Percentiles rank a stretch among this genome's conserved stretches.
These are phyloP conservation scores for Calonectria crousiana DNA, from an alignment of 2,329 filamentous ascomycete species.

Conservation along the genomic window DNA sequence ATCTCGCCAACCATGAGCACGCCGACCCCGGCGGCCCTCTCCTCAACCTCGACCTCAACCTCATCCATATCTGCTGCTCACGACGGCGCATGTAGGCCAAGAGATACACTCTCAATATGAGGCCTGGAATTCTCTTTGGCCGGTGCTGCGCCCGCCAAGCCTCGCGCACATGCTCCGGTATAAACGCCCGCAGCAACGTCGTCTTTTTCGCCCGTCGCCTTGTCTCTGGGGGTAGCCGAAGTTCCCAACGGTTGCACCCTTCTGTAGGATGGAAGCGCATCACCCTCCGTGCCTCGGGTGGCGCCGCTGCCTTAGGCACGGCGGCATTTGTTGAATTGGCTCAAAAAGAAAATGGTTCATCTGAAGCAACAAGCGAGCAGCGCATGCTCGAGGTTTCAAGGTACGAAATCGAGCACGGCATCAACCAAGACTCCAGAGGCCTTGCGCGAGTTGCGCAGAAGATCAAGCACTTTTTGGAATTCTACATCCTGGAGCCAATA, in stretches of 20 bases:
- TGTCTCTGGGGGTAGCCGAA: conserved; percentile 41
- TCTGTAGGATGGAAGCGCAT: conserved; percentile 38
- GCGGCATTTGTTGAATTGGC: conserved; percentile 70
- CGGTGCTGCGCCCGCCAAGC: conserved; percentile 58
- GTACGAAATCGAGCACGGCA: conserved; percentile 78
- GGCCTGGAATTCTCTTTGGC: conserved; percentile 56
- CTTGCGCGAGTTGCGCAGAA: conserved; percentile 69
- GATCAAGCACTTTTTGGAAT: conserved; percentile 76
- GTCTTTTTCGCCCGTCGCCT: conserved; percentile 36
- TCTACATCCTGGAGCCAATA: conserved; percentile 85
- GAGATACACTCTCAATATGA: conserved; percentile 57
- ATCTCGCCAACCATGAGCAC: conserved; percentile 36
- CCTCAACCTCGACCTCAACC: neutral
- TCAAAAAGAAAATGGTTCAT: conserved; percentile 63
- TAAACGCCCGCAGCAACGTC: conserved; percentile 23
- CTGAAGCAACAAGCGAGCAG: conserved; percentile 77
- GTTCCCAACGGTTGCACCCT: conserved; percentile 45
- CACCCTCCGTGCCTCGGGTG: conserved; percentile 55
- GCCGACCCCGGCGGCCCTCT: conserved; percentile 11
- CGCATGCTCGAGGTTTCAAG: conserved; percentile 89
- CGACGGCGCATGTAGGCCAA: conserved; percentile 11
- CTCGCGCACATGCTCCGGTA: conserved; percentile 44
- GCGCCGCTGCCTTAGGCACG: conserved; percentile 62
- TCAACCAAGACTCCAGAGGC: conserved; percentile 72
- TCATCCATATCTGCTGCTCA: conserved; percentile 15